Conservation (phyloP, 805 yeast genomes). For the Candida multigemmis region DNA sequence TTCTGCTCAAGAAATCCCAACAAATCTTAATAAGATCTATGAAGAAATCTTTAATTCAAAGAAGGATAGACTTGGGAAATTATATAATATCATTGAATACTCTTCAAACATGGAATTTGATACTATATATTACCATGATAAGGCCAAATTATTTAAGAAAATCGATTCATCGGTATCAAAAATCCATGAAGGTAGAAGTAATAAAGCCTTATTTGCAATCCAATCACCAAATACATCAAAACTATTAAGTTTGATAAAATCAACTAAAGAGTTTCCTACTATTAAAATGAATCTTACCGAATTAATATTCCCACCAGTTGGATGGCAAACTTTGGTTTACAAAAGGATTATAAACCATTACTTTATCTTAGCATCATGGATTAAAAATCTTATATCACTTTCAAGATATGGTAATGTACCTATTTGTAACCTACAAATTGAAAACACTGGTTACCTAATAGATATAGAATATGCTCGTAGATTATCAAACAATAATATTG, state of each 20-base stretch:
- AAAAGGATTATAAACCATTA: slow-evolving; percentile 62
- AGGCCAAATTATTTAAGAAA: slow-evolving; percentile 46
- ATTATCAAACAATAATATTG: slow-evolving; percentile 52
- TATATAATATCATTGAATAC: slow-evolving; percentile 43
- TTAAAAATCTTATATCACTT: slow-evolving; percentile 53
- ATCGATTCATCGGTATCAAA: slow-evolving; percentile 45
- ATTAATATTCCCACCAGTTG: slow-evolving; percentile 57
- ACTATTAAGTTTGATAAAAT: slow-evolving; percentile 36
- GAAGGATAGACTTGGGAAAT: slow-evolving; percentile 31
- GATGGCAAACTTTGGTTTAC: slow-evolving; percentile 69
- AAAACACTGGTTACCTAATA: slow-evolving; percentile 67
- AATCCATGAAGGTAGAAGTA: slow-evolving; percentile 51
- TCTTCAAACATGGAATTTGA: slow-evolving; percentile 46
- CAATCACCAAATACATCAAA: slow-evolving; percentile 59
- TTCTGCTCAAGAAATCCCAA: slow-evolving; percentile 56
- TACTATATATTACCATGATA: slow-evolving; percentile 44
- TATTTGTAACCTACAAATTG: slow-evolving; percentile 73
- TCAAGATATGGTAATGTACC: slow-evolving; percentile 77
- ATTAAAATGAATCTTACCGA: slow-evolving; percentile 53
- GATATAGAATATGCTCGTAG: slow-evolving; percentile 84
- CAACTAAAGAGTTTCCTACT: slow-evolving; percentile 51
- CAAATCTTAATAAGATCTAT: slow-evolving; percentile 46
- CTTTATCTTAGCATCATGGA: slow-evolving; percentile 66
- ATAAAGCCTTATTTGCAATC: slow-evolving; percentile 55
- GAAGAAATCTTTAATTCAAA: slow-evolving; percentile 42